A percentile compares a stretch with the other conserved stretches of the same genome.
Conservation (phyloP, 129 eudicot species). For the Oenanthe sinensis region DNA sequence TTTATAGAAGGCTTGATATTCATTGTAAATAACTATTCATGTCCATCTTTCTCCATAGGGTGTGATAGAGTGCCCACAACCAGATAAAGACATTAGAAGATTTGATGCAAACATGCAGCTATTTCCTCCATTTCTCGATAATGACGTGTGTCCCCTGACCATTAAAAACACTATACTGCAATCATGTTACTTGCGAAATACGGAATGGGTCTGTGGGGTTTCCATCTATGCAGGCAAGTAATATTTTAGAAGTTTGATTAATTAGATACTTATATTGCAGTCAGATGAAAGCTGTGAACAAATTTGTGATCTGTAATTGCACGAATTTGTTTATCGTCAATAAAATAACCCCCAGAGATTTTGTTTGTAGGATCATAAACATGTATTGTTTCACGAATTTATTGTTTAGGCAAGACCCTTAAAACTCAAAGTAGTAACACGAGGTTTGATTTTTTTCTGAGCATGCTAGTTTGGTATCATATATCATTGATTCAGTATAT, state of each 20-base stretch:
- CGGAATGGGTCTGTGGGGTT: slow-evolving; percentile 99
- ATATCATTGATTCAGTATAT: background rate
- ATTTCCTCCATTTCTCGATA: slow-evolving; percentile 95
- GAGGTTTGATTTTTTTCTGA: background rate
- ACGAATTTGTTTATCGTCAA: background rate
- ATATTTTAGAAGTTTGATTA: background rate
- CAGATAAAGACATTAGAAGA: slow-evolving; percentile 90
- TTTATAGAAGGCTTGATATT: slow-evolving; percentile 10
- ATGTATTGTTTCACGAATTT: background rate
- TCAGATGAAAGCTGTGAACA: background rate
- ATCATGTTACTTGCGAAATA: slow-evolving; percentile 91
- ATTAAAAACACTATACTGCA: slow-evolving; percentile 96
- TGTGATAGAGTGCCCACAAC: slow-evolving; percentile 86
- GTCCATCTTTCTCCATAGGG: slow-evolving; percentile 47
- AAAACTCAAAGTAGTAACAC: background rate
- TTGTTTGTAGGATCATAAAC: background rate
- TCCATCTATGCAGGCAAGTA: slow-evolving; percentile 89
- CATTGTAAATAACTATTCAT: slow-evolving; percentile 4
- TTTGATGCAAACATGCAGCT: slow-evolving; percentile 93
- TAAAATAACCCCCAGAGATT: background rate
- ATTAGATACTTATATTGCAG: background rate
- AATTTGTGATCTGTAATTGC: background rate
- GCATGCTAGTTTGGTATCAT: background rate
- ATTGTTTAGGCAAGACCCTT: background rate
- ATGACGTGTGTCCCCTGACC: slow-evolving; percentile 84